Percentiles rank a stretch among this genome's conserved stretches.
Evolutionary conservation across 2,329 filamentous ascomycete genomes (phyloP).

Genomic region (Didymella keratinophila): DNA sequence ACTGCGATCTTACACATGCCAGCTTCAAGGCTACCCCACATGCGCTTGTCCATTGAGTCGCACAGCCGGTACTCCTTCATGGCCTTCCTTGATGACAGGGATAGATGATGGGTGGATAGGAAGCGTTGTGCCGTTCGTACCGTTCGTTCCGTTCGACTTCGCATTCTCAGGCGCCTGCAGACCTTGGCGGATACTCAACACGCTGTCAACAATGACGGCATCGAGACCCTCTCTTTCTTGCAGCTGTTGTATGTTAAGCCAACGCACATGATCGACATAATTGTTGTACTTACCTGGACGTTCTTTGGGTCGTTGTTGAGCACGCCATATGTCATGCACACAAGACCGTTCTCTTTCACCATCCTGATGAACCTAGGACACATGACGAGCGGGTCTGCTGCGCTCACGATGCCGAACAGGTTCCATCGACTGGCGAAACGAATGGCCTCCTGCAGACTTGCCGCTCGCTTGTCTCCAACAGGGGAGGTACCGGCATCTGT

Average conservation of each 20-base stretch:
- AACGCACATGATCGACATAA: neutral
- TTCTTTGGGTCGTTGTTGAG: constrained; percentile 87
- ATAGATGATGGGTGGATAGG: constrained; percentile 9
- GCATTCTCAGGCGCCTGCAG: constrained; percentile 63
- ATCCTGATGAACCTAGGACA: constrained; percentile 89
- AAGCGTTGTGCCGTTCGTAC: neutral
- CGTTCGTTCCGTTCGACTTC: neutral
- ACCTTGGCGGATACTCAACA: constrained; percentile 90
- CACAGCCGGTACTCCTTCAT: constrained; percentile 8
- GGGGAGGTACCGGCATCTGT: constrained; percentile 83
- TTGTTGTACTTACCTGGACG: constrained; percentile 72
- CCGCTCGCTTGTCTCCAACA: constrained; percentile 89
- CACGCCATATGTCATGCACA: constrained; percentile 93
- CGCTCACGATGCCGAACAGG: constrained; percentile 85
- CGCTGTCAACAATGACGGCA: constrained; percentile 95
- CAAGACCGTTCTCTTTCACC: constrained; percentile 91
- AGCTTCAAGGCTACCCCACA: neutral
- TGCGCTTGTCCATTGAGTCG: constrained; percentile 9
- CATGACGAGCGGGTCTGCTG: constrained; percentile 87
- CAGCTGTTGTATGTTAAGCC: constrained; percentile 59
- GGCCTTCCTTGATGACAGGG: constrained; percentile 6
- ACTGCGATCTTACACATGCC: neutral
- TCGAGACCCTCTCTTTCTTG: constrained; percentile 97
- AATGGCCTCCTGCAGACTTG: constrained; percentile 92
- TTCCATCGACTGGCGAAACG: constrained; percentile 96